phyloP scores from a whole-genome alignment of 805 yeast species.

The Teunomyces cretensis region DNA sequence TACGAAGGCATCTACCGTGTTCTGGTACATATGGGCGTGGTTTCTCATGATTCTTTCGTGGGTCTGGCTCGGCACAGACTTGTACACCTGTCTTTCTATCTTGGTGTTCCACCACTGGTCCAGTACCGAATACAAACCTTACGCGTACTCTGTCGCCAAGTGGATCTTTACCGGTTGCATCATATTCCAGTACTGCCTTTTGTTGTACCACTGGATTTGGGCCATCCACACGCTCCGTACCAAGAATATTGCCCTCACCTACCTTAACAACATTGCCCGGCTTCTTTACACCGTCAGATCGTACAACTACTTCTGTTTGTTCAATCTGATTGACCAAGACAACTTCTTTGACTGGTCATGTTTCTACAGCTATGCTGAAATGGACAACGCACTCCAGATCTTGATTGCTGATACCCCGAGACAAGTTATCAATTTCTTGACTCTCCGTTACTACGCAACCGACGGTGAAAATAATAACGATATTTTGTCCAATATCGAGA shows the following conservation, averaged over 20 bases:
- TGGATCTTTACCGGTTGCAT: slow-evolving; percentile 86
- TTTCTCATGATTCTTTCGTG: slow-evolving; percentile 52
- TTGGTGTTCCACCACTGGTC: slow-evolving; percentile 74
- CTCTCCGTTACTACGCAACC: slow-evolving; percentile 54
- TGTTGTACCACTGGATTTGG: slow-evolving; percentile 55
- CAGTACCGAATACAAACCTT: slow-evolving; percentile 44
- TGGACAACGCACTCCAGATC: slow-evolving; percentile 61
- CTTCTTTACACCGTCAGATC: slow-evolving; percentile 52
- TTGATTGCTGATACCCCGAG: slow-evolving; percentile 83
- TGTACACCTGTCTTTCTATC: slow-evolving; percentile 74
- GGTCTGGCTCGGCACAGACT: slow-evolving; percentile 61
- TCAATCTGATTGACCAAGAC: slow-evolving; percentile 63
- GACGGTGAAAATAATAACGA: slow-evolving; percentile 42
- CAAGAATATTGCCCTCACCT: slow-evolving; percentile 65
- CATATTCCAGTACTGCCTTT: slow-evolving; percentile 59
- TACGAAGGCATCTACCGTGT: slow-evolving; percentile 41
- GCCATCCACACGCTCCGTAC: slow-evolving; percentile 61
- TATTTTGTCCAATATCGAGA: slow-evolving; percentile 46
- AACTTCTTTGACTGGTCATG: slow-evolving; percentile 65
- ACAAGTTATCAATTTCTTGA: slow-evolving; percentile 78
- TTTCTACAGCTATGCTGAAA: slow-evolving; percentile 61
- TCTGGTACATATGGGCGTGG: slow-evolving; percentile 44
- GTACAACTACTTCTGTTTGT: slow-evolving; percentile 71
- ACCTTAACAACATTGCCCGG: slow-evolving; percentile 65
- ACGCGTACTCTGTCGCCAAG: slow-evolving; percentile 50